Percentiles rank a stretch among this genome's conserved stretches.
These are phyloP conservation scores for Calamus simplicifolius DNA, from an alignment of 176 grass and related monocot genomes.

Conservation along the genomic window DNA sequence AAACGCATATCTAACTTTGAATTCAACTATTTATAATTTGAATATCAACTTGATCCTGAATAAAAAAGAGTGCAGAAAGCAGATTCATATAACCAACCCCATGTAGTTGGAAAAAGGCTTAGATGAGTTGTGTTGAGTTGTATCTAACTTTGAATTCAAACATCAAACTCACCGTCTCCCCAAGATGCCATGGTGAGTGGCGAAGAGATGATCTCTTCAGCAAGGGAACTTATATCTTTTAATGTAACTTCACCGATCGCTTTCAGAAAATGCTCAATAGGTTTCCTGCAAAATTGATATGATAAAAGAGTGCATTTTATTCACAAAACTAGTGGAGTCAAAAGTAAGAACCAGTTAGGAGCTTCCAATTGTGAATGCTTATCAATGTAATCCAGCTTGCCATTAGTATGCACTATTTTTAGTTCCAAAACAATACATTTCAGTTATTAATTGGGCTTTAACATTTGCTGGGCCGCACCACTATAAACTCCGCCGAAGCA, in stretches of 20 bases:
- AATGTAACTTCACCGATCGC: conserved; percentile 59
- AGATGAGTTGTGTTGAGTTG: no score
- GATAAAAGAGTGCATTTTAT: background rate
- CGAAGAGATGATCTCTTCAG: conserved; percentile 77
- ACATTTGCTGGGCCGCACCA: no score
- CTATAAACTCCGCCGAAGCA: no score
- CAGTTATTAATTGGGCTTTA: no score
- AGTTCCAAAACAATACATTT: background rate
- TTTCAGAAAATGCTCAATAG: conserved; percentile 66
- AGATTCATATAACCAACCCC: no score
- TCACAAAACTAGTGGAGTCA: conserved; percentile 13
- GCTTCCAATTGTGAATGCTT: background rate
- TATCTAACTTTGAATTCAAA: background rate
- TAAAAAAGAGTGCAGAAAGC: no score
- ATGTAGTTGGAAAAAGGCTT: no score
- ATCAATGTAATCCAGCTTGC: background rate
- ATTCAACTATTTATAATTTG: no score
- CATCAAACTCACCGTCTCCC: conserved; percentile 56
- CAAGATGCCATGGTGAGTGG: conserved; percentile 85
- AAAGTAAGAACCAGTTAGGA: background rate
- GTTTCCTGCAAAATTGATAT: conserved; percentile 63
- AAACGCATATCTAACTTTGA: background rate
- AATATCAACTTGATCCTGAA: no score
- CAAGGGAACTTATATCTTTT: conserved; percentile 61
- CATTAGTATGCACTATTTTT: background rate